Evolutionary conservation across 179 eudicot genomes (phyloP), one percentile per base, ranked within the genome.

Genomic region (Dionaea muscipula): DNA sequence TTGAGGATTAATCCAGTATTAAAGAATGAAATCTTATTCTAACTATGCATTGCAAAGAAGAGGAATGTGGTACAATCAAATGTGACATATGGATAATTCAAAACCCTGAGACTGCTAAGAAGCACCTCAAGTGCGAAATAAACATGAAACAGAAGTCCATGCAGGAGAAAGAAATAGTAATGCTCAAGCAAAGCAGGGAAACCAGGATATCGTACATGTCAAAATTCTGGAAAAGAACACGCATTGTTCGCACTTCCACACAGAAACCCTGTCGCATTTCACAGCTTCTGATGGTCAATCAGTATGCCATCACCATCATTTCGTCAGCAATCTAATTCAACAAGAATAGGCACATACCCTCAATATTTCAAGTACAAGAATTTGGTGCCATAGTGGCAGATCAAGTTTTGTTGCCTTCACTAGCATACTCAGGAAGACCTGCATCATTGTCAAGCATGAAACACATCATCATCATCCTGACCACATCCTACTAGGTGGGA

Each of bases 351-450:
- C 46, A 61, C 63, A 59, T 84, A 93, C 99, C 95, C 99, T 82
- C 64, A 88, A 61, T 57, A 88, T 78, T 79, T 93, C 99, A 73
- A 93, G 99, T 37, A 93, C 99, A 74, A 93, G 94, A 71, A 93
- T 93, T 27, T 82, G 94, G 67, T 88, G 96, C 99, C 99, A 93
- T 35, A 93, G 68, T 26, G 99, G 99, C 51, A 93, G 68, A 71
- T 93, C 99, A 72, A 93, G 96, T 46, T 85, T 73, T 50, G 81
- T 81, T 60, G 76, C 84, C 70, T 76, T 85, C 79, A 88, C 86
- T 62, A 93, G 57, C 85, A 93, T 93, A 71, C 86, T 93, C 28
- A 93, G 95, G 60, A 93, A 93, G 43, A 93, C 99, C 99, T 93
- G 81, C 51, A 72, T 53, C 48, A 33, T 57, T 17, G n/a, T 53